A percentile compares a stretch with the other conserved stretches of the same genome.
Evolutionary conservation across 805 yeast genomes (phyloP).

Genomic region (Candida endomychidarum): DNA sequence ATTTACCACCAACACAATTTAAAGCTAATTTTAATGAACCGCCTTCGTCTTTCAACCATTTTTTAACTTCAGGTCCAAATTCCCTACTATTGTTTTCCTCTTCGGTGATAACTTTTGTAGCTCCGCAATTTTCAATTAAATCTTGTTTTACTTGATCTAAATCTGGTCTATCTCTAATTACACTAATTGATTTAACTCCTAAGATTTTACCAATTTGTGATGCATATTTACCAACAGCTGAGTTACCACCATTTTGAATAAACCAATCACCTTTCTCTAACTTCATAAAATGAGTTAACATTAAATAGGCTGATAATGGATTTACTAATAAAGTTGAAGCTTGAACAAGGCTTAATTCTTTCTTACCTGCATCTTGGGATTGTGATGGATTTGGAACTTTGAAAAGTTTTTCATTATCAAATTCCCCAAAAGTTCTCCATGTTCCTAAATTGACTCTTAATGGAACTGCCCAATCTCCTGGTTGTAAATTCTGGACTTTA

Average conservation of each 20-base stretch:
- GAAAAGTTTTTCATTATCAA: slow-evolving; percentile 52
- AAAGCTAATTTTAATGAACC: slow-evolving; percentile 72
- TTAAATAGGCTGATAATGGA: slow-evolving; percentile 88
- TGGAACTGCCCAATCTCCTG: slow-evolving; percentile 91
- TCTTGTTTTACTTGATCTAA: slow-evolving; percentile 57
- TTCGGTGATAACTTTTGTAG: slow-evolving; percentile 87
- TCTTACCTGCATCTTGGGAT: slow-evolving; percentile 36
- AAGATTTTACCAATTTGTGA: slow-evolving; percentile 78
- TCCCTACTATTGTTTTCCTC: slow-evolving; percentile 71
- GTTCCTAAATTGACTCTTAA: slow-evolving; percentile 79
- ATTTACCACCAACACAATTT: slow-evolving; percentile 92
- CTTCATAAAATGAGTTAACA: slow-evolving; percentile 70
- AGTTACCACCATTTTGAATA: slow-evolving; percentile 94
- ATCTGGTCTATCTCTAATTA: slow-evolving; percentile 82
- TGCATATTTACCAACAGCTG: slow-evolving; percentile 92
- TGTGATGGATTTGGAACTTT: slow-evolving; percentile 55
- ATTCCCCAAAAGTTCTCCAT: slow-evolving; percentile 73
- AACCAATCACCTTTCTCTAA: slow-evolving; percentile 81
- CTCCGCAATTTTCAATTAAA: slow-evolving; percentile 63
- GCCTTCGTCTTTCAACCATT: slow-evolving; percentile 48
- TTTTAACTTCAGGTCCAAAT: slow-evolving; percentile 59
- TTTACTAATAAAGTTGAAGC: slow-evolving; percentile 93
- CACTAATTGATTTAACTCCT: slow-evolving; percentile 82
- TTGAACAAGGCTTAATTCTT: slow-evolving; percentile 43
- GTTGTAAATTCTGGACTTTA: slow-evolving; percentile 43